Conservation (phyloP, 768 basidiomycete species). For the Leucocoprinus birnbaumii region DNA sequence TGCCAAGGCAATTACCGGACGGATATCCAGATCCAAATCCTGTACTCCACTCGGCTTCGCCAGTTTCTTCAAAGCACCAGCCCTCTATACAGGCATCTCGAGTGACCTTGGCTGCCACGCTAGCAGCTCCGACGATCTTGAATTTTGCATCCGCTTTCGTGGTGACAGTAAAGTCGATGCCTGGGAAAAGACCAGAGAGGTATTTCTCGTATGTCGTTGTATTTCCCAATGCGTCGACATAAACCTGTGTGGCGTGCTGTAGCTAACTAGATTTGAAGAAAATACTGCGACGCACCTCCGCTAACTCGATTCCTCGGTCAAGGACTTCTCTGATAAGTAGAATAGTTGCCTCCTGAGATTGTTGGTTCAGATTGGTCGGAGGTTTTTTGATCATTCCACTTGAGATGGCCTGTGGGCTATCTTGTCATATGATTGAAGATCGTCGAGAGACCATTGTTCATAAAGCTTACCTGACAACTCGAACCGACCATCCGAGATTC, state of each 20-base stretch:
- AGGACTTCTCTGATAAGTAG: conserved; percentile 83
- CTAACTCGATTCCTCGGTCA: conserved; percentile 73
- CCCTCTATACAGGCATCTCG: conserved; percentile 85
- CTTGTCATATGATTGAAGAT: not conserved
- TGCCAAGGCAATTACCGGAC: conserved; percentile 48
- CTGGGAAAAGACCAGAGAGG: conserved; percentile 78
- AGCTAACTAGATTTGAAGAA: not conserved
- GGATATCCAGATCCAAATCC: conserved; percentile 88
- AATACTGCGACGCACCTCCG: conserved; percentile 50
- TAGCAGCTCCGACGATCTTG: conserved; percentile 96
- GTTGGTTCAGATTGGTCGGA: conserved; percentile 83
- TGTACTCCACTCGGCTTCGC: conserved; percentile 24
- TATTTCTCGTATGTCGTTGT: conserved; percentile 83
- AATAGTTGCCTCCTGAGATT: conserved; percentile 88
- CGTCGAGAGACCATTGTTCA: not conserved
- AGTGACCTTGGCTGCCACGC: conserved; percentile 97
- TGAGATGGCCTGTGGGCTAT: conserved; percentile 88
- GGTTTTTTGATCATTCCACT: conserved; percentile 85
- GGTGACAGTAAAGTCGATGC: conserved; percentile 83
- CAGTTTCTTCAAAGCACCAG: conserved; percentile 75
- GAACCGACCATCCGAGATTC: conserved; percentile 80
- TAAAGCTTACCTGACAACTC: conserved; percentile 58
- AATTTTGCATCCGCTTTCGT: conserved; percentile 94
- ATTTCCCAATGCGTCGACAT: conserved; percentile 92
- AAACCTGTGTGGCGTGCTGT: conserved; percentile 52